Evolutionary conservation across 495 filamentous ascomycete genomes (phyloP).

Genomic region (Hypoxylon intermedium): DNA sequence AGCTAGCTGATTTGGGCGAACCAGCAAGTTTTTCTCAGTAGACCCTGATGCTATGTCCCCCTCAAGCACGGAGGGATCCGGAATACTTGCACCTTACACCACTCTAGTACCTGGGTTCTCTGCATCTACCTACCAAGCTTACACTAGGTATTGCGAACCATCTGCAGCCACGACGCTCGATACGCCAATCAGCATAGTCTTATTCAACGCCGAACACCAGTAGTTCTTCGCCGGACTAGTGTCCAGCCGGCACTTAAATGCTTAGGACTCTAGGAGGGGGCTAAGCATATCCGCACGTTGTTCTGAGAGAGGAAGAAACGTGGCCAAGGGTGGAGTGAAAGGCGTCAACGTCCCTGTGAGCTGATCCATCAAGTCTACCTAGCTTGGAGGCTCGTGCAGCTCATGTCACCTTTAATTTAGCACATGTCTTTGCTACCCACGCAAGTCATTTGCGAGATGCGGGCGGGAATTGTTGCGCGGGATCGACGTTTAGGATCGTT

Average conservation of each 20-base stretch:
- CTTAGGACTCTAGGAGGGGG: background rate
- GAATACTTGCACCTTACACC: no score
- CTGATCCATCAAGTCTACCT: constrained; percentile 17
- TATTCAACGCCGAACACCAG: constrained; percentile 15
- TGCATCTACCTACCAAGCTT: constrained; percentile 15
- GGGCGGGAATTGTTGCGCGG: constrained; percentile 1
- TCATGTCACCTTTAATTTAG: constrained; percentile 38
- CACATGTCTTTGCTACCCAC: background rate
- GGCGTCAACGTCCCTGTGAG: constrained; percentile 16
- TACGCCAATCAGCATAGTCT: constrained; percentile 18
- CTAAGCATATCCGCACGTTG: constrained; percentile 20
- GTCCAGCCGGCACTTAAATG: constrained; percentile 1
- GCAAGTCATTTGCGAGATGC: constrained; percentile 19
- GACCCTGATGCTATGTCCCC: constrained; percentile 4
- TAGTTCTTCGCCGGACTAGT: constrained; percentile 8
- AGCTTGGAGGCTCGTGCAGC: constrained; percentile 25
- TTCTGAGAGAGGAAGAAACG: constrained; percentile 26
- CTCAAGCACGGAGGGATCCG: constrained; percentile 14
- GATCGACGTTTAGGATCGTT: constrained; percentile 2
- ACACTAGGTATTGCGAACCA: constrained; percentile 15
- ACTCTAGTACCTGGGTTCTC: no score
- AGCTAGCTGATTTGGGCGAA: constrained; percentile 4
- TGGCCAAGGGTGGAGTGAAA: constrained; percentile 37
- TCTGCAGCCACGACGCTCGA: constrained; percentile 20
- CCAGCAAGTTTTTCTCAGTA: constrained; percentile 9